Conservation (phyloP, 179 eudicot genomes). For the Sideroxylon spinosum region DNA sequence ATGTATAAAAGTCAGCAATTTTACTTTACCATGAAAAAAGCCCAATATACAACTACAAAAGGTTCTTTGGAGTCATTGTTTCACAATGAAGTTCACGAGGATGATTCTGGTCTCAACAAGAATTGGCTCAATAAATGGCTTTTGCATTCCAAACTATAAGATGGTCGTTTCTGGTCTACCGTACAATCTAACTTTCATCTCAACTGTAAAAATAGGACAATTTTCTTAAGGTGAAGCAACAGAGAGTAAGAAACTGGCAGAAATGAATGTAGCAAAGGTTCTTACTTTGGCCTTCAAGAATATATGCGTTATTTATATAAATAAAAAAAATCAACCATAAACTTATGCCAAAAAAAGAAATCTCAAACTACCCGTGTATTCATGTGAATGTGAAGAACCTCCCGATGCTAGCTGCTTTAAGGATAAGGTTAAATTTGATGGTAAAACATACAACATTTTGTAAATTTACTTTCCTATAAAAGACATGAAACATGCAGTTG, state of each 20-base stretch:
- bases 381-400: conserved; percentile 62
- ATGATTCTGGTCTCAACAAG: conserved; percentile 54
- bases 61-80: conserved; percentile 49
- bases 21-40: conserved; percentile 70
- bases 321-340: conserved; percentile 67
- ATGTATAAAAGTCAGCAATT: conserved; percentile 26
- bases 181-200: conserved; percentile 54
- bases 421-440: conserved; percentile 54
- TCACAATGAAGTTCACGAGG: conserved; percentile 46
- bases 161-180: no score
- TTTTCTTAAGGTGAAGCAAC: conserved; percentile 52
- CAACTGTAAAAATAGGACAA: conserved; percentile 48
- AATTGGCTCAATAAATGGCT: conserved; percentile 40
- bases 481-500: conserved; percentile 87
- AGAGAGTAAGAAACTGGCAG: conserved; percentile 67
- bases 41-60: conserved; percentile 87
- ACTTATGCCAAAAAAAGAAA: conserved; percentile 62
- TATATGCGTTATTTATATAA: conserved; percentile 32
- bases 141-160: no score
- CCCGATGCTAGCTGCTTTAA: conserved; percentile 63
- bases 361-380: conserved; percentile 53
- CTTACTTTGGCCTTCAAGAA: conserved; percentile 48
- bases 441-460: conserved; percentile 39
- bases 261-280: conserved; percentile 51
- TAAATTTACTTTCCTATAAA: conserved; percentile 58